Conservation (phyloP, 2,329 filamentous ascomycete genomes). For the Juglanconis sp. region DNA sequence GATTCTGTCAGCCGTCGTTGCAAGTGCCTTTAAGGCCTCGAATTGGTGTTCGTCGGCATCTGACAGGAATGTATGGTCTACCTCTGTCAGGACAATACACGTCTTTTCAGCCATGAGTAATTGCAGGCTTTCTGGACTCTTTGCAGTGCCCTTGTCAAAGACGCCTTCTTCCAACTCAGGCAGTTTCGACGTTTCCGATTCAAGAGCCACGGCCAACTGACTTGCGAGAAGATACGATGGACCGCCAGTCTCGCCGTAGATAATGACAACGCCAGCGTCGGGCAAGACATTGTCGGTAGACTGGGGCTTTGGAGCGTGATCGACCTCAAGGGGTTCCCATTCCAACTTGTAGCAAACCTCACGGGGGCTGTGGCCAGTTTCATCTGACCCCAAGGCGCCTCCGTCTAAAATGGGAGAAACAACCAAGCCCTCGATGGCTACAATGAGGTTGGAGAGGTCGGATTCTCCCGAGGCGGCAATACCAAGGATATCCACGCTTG, state of each 20-base stretch:
- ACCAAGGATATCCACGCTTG: constrained; percentile 36
- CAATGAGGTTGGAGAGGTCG: constrained; percentile 28
- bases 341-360: constrained; percentile 45
- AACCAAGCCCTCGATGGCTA: constrained; percentile 32
- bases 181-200: background rate
- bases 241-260: constrained; percentile 30
- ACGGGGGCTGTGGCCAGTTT: constrained; percentile 29
- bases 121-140: background rate
- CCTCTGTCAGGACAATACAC: constrained; percentile 26
- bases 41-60: constrained; percentile 21
- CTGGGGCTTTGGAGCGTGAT: background rate
- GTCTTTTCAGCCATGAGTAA: constrained; percentile 15
- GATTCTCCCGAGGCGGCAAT: constrained; percentile 20
- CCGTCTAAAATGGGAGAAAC: constrained; percentile 41
- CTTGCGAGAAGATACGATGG: background rate
- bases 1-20: constrained; percentile 10
- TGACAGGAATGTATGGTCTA: constrained; percentile 27
- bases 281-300: constrained; percentile 18
- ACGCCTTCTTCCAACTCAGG: background rate
- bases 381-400: constrained; percentile 18
- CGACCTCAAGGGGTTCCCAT: constrained; percentile 34
- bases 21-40: constrained; percentile 18
- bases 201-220: background rate
- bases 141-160: background rate
- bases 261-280: constrained; percentile 34